phyloP scores from a whole-genome alignment of 305 asterid species.

The Solanum aculeatissimum region DNA sequence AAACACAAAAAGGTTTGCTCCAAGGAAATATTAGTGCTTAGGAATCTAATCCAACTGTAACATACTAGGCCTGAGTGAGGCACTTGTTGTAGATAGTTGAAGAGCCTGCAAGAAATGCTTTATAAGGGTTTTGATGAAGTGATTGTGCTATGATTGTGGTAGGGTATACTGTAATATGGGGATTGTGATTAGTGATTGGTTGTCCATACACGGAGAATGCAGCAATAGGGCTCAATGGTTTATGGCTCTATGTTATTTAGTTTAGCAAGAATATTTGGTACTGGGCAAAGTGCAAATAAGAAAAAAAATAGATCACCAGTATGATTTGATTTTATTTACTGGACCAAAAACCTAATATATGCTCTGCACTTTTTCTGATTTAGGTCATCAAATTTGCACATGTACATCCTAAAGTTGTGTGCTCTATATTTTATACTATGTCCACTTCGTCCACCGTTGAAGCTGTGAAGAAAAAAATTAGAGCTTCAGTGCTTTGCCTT shows the following conservation, averaged over 20 bases:
- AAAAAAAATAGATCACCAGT: not conserved
- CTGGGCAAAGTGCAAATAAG: not conserved
- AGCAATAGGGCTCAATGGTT: not conserved
- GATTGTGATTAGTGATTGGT: not conserved
- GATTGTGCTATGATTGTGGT: not conserved
- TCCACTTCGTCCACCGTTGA: not conserved
- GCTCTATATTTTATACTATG: not conserved
- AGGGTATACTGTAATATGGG: not conserved
- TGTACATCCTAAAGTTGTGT: not conserved
- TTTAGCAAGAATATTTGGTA: not conserved
- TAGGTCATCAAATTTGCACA: not conserved
- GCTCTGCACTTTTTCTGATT: not conserved
- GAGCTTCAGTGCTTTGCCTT: not conserved
- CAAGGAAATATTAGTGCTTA: not conserved
- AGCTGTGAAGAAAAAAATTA: not conserved
- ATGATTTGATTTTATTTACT: not conserved
- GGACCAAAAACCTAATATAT: not conserved
- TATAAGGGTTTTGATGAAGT: not conserved
- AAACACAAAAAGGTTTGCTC: not conserved
- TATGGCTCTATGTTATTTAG: not conserved
- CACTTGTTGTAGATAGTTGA: not conserved
- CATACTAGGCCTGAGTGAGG: not conserved
- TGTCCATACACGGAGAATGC: not conserved
- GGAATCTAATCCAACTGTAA: not conserved
- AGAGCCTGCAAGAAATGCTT: not conserved